These are phyloP conservation scores for Boletus barrowsii DNA, from an alignment of 768 basidiomycete genomes.

Conservation along the genomic window DNA sequence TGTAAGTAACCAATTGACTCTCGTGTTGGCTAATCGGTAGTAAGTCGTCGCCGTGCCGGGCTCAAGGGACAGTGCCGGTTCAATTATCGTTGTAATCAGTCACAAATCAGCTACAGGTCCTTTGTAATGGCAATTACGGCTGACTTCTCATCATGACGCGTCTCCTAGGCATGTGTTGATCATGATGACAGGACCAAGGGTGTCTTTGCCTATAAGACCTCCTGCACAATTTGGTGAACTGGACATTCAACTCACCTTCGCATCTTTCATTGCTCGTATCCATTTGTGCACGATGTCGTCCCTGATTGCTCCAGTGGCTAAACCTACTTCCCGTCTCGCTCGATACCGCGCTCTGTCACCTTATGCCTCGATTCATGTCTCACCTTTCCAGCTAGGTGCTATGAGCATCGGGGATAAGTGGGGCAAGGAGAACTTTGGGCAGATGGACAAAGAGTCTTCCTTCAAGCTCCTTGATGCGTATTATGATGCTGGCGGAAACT, in stretches of 20 bases:
- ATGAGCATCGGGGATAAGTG: conserved; percentile 44
- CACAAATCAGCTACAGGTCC: no score
- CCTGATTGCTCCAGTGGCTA: conserved; percentile 13
- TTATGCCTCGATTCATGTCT: conserved; percentile 39
- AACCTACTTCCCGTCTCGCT: conserved; percentile 30
- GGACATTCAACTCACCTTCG: no score
- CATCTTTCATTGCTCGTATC: no score
- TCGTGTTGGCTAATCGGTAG: no score
- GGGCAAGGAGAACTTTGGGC: conserved; percentile 31
- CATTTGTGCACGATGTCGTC: background rate
- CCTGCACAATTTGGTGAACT: background rate
- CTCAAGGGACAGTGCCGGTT: no score
- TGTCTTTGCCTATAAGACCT: background rate
- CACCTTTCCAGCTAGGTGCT: conserved; percentile 41
- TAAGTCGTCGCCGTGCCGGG: no score
- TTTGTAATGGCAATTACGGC: no score
- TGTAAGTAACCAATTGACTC: no score
- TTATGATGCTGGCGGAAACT: conserved; percentile 45
- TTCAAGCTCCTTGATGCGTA: conserved; percentile 48
- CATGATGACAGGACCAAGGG: no score
- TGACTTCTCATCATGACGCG: no score
- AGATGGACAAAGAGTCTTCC: conserved; percentile 40
- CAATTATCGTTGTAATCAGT: no score
- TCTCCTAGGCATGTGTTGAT: no score
- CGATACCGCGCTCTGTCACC: conserved; percentile 37